Conservation (phyloP, 2,329 filamentous ascomycete genomes). For the Zasmidium angulare region DNA sequence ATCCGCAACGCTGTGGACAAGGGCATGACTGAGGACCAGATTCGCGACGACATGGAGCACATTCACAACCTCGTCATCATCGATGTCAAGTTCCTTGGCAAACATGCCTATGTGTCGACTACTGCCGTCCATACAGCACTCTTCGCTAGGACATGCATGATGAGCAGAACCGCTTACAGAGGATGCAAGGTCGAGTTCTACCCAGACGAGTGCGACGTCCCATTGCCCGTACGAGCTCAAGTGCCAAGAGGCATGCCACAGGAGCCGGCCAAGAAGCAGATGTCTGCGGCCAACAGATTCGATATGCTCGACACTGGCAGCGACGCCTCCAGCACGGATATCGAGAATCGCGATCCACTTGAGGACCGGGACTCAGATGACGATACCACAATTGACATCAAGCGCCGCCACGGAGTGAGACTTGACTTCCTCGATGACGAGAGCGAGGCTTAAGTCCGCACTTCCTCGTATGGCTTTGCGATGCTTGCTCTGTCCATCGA, state of each 20-base stretch:
- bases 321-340: slow-evolving; percentile 15
- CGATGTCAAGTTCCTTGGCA: slow-evolving; percentile 58
- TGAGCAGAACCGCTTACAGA: slow-evolving; percentile 66
- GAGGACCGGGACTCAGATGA: slow-evolving; percentile 12
- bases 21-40: slow-evolving; percentile 60
- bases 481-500: not conserved
- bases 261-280: slow-evolving; percentile 38
- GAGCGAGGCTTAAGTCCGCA: slow-evolving; percentile 1
- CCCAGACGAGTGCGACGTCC: slow-evolving; percentile 68
- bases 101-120: slow-evolving; percentile 67
- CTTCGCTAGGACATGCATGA: slow-evolving; percentile 76
- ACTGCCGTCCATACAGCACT: slow-evolving; percentile 76
- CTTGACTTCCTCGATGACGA: slow-evolving; percentile 24
- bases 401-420: slow-evolving; percentile 23
- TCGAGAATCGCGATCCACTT: slow-evolving; percentile 21
- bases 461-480: no score
- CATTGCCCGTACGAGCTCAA: slow-evolving; percentile 44
- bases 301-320: slow-evolving; percentile 57
- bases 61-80: slow-evolving; percentile 77
- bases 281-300: slow-evolving; percentile 60
- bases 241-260: slow-evolving; percentile 27
- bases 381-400: slow-evolving; percentile 14
- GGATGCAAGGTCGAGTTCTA: slow-evolving; percentile 69
- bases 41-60: slow-evolving; percentile 75
- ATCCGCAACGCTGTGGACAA: slow-evolving; percentile 55